Percentiles rank a stretch among this genome's conserved stretches.
Conservation (phyloP, 139 green algal genomes). For the Deuterostichococcus epilithicus region DNA sequence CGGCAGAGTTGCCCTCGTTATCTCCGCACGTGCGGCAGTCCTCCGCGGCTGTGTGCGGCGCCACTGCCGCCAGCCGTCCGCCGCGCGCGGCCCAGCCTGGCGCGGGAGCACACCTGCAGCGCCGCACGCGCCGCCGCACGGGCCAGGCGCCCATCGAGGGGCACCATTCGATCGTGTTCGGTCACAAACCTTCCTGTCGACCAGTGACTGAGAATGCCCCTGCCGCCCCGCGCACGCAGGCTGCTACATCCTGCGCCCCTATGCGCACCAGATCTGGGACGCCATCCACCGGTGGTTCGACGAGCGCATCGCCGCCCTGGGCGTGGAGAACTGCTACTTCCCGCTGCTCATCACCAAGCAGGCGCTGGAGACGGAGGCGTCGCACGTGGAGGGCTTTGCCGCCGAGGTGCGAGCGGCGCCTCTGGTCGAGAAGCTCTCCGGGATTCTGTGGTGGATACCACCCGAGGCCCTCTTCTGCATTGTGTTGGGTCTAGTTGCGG, state of each 20-base stretch:
- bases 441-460: too few species aligned
- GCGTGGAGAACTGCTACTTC: conserved; percentile 97
- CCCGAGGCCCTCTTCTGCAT: too few species aligned
- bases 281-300: conserved; percentile 83
- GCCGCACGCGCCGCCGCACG: background rate
- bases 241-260: conserved; percentile 98
- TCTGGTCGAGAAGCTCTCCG: background rate
- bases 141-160: background rate
- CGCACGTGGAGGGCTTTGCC: conserved; percentile 95
- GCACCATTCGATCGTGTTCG: background rate
- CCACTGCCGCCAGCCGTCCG: too few species aligned
- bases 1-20: too few species aligned
- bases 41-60: too few species aligned
- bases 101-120: background rate
- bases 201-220: background rate
- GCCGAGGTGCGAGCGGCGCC: conserved; percentile 47
- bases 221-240: conserved; percentile 27
- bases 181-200: background rate
- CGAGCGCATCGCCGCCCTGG: conserved; percentile 85
- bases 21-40: too few species aligned
- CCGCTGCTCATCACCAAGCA: conserved; percentile 97
- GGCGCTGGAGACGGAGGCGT: conserved; percentile 95
- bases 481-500: too few species aligned
- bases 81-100: too few species aligned
- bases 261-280: conserved; percentile 91